A percentile compares a stretch with the other conserved stretches of the same genome.
These are phyloP conservation scores for Thelonectria discophora DNA, from an alignment of 2,329 filamentous ascomycete genomes.

Conservation along the genomic window DNA sequence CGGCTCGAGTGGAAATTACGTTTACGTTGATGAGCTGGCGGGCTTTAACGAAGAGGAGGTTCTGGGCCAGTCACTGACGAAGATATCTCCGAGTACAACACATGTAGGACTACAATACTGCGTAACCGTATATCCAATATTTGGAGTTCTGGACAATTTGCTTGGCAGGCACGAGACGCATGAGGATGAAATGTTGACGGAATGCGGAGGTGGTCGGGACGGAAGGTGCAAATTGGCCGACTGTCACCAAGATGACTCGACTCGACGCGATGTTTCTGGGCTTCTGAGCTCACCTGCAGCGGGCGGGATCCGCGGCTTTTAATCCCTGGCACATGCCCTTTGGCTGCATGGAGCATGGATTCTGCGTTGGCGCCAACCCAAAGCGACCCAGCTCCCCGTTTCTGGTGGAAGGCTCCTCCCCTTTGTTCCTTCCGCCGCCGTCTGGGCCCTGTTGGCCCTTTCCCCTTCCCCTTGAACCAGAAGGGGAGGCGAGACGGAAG, in stretches of 20 bases:
- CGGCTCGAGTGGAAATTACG: slow-evolving; percentile 14
- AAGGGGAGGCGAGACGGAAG: no score
- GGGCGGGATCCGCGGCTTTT: background rate
- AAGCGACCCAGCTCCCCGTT: slow-evolving; percentile 16
- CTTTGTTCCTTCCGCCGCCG: background rate
- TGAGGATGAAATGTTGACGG: background rate
- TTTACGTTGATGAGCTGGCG: background rate
- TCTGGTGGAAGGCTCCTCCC: background rate
- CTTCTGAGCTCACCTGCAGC: no score
- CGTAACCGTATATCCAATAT: background rate
- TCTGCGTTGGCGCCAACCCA: slow-evolving; percentile 19
- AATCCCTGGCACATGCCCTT: background rate
- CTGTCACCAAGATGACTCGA: background rate
- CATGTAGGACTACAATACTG: no score
- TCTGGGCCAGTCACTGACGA: background rate
- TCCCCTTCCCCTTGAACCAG: no score
- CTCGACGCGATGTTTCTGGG: background rate
- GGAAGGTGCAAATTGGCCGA: background rate
- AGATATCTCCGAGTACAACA: background rate
- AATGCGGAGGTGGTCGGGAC: background rate
- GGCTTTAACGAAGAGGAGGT: background rate
- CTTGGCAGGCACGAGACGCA: background rate
- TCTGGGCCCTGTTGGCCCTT: no score
- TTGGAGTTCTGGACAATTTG: background rate
- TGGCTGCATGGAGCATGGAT: background rate